phyloP scores from a whole-genome alignment of 768 basidiomycete species.

The Peribolospora kevripleyi region DNA sequence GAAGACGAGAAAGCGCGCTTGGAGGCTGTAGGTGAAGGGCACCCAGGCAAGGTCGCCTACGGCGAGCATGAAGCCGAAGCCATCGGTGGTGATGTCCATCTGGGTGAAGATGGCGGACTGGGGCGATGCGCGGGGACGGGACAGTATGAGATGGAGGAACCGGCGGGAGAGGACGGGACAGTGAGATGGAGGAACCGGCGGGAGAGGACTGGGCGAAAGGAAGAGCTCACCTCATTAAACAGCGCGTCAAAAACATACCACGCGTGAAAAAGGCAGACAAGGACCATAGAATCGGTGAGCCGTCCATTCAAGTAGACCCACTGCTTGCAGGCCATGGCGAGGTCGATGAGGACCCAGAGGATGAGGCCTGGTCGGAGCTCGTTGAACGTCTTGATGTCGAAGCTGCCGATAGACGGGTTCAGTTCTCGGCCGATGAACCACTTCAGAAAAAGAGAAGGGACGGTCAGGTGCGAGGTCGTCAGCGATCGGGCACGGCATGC shows the following conservation, averaged over 20 bases:
- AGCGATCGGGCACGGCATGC: conserved; percentile 1
- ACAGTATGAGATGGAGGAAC: not conserved
- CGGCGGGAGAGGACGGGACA: not conserved
- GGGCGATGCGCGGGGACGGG: no score
- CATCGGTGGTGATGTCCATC: conserved; percentile 95
- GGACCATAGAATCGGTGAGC: conserved; percentile 68
- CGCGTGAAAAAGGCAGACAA: conserved; percentile 60
- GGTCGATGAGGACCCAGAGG: conserved; percentile 70
- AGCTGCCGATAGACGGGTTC: conserved; percentile 57
- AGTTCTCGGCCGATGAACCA: conserved; percentile 86
- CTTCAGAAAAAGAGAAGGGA: conserved; percentile 21
- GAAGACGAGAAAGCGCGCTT: conserved; percentile 88
- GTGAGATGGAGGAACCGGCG: not conserved
- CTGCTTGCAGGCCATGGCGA: conserved; percentile 78
- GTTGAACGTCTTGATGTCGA: conserved; percentile 56
- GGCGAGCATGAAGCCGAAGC: conserved; percentile 94
- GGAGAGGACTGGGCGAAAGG: conserved; percentile 3
- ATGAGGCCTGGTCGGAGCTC: conserved; percentile 78
- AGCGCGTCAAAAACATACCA: conserved; percentile 68
- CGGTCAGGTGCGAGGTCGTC: not conserved
- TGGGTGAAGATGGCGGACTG: conserved; percentile 73
- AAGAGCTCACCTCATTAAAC: conserved; percentile 53
- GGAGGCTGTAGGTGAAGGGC: conserved; percentile 77
- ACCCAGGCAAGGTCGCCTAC: conserved; percentile 84
- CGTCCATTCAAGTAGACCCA: conserved; percentile 28